Base-by-base conservation (phyloP, 441 rosid species). In the Pelargonium myrrhifolium region DNA sequence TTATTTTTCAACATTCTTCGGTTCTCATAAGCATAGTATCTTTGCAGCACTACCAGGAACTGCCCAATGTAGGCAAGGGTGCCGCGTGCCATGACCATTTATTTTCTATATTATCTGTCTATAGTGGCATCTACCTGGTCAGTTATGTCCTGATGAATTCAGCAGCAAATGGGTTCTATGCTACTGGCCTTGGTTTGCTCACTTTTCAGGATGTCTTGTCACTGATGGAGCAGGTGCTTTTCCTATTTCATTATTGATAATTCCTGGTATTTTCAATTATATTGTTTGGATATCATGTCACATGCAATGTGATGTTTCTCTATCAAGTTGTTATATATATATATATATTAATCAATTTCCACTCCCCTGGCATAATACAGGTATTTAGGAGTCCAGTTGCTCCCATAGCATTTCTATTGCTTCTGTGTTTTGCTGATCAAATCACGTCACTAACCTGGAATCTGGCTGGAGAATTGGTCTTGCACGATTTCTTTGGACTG, bases 191-290 rank as follows among this genome's bases (percentile, higher is more conserved):
- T 73, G 85, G 85, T 66, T 76, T 89, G 79, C 81, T 86, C 77
- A 94, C 96, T 68, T 89, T 92, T 76, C 89, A 92, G 49, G 99
- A 95, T 82, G 97, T 89, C 1, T 71, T 91, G 84, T 88, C 96
- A 47, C 82, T 91, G 22, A 80, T 90, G 86, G 99, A 94, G 70
- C 99, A 87, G 99, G 99, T 94, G 70, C 24, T 56, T 9, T 64
- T 65, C 58, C 40, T 26, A 0, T 42, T 68, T 24, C 21, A 49
- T 28, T 40, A 35, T 39, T 15, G 65, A 24, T 63, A 56, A n/a
- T 18, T 69, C 15, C 14, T 71, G 53, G 49, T 65, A 71, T 9
- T 65, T 49, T 62, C n/a, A 39, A 12, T 37, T n/a, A 67, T 62
- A 35, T 6, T 66, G 60, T 67, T 58, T 18, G 47, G 62, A 63